Base-by-base conservation (phyloP, 108 stramenopile species). In the Nitzschia palea region DNA sequence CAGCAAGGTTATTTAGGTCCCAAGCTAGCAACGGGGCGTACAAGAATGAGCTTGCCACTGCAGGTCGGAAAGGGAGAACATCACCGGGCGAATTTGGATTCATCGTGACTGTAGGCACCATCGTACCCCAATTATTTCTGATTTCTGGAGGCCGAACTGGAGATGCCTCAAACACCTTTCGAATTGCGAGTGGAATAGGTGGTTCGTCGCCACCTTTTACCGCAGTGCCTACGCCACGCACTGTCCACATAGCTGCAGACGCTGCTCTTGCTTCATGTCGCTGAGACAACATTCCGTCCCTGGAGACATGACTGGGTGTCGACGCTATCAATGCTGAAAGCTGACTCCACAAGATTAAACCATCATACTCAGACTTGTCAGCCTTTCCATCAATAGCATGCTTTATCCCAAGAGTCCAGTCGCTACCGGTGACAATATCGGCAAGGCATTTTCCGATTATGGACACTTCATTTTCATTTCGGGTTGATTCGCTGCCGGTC, bases 231-330 rank as follows among this genome's bases (percentile, higher is more conserved):
- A 75, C 50, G 34, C 93, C 93, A 26, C 69, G 80, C 6, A 85
- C 77, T 67, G 85, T 73, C 93, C 93, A 94, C 86, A 94, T 90
- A 26, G 82, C 74, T 27, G 93, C 82, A 44, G 93, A 88, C 22
- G 83, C 72, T 14, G 93, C 85, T 43, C 93, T 70, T 30, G 93
- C 93, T 69, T 94, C 93, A 34, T 86, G 77, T 28, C 88, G 79
- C 44, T 77, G 79, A 18, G 90, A 71, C 4, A 91, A 27, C 59
- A 82, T 85, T 27, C 87, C 93, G 42, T 86, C 93, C 67, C 86
- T 76, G 12, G 93, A 83, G 22, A 88, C 88, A 70, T 94, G 93
- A 33, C 93, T 88, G 14, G 83, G 65, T 66, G 81, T 88, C 28
- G 87, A 71, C 31, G 88, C 65, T 67, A 90, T 77, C n/a, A 90